These are phyloP conservation scores for Solanum gandarillasii DNA, from an alignment of 257 asterid species.

Conservation along the genomic window DNA sequence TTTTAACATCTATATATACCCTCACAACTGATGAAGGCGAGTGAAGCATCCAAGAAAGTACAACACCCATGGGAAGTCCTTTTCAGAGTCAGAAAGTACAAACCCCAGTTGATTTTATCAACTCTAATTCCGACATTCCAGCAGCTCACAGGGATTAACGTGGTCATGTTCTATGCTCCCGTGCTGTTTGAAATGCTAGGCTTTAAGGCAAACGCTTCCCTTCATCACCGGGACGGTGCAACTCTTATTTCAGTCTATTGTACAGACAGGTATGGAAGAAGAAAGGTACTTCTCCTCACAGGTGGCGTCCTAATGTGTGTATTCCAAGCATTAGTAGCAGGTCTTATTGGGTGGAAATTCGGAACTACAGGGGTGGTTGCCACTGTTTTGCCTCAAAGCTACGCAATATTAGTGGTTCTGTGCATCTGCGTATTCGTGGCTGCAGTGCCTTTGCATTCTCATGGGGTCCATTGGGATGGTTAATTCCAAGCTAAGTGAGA, in stretches of 20 bases:
- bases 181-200: conserved; percentile 14
- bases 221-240: not conserved
- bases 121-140: conserved; percentile 6
- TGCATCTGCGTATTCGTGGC: conserved; percentile 9
- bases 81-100: not conserved
- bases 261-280: conserved; percentile 1
- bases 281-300: conserved; percentile 1
- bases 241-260: not conserved
- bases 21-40: not conserved
- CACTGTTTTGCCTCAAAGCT: too few relatives aligned
- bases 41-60: not conserved
- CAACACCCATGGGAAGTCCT: not conserved
- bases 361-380: conserved; percentile 4
- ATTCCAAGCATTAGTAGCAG: conserved; percentile 11
- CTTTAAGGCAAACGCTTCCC: conserved; percentile 1
- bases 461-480: too few relatives aligned
- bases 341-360: conserved; percentile 7
- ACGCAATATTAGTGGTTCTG: not conserved
- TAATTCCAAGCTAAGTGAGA: too few relatives aligned
- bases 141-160: conserved; percentile 14
- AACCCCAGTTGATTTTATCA: conserved; percentile 8
- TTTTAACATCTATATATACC: not conserved
- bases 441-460: too few relatives aligned
- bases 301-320: conserved; percentile 21
- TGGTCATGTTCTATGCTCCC: conserved; percentile 16